Evolutionary conservation across 805 yeast genomes (phyloP), one percentile per base, ranked within the genome.

Genomic region (Zygosaccharomyces bisporus): DNA sequence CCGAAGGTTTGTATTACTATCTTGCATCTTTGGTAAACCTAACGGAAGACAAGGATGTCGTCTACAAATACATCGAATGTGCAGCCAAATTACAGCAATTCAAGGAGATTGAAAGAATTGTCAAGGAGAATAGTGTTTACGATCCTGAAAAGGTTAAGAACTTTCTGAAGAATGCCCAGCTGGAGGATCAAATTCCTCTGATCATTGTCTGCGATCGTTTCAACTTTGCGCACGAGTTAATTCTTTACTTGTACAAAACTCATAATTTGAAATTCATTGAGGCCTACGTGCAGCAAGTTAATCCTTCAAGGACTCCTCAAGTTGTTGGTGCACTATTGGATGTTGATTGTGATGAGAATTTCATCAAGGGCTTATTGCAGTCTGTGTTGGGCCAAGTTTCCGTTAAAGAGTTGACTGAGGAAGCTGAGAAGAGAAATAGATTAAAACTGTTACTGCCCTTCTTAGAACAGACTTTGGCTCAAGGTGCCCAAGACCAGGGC

Each of bases 61-160:
- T 93, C 20, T 83, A 87, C 75, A 93, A 95, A 71, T 93, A 91
- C 70, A 89, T 93, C 56, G 95, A 89, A 68, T 80, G 95, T 48
- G 97, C 98, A 51, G 86, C 96, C 32, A 81, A 79, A 61, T 75
- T 88, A 63, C 90, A 90, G 49, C 98, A 93, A 72, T 75, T 76
- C 64, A 85, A 86, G 60, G 99, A 93, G 71, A 88, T 93, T 60
- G 99, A 93, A 73, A 81, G 99, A 67, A 80, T 93, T 50, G 96
- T 89, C 41, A 83, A 93, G 67, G 96, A 89, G 63, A 93, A 93
- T 74, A 86, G 80, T 54, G 91, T 88, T 47, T 93, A 91, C 69
- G 91, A 89, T 63, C 95, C 98, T 47, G 99, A 93, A 67, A 90
- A 90, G 70, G 98, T 93, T 48, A 93, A 93, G 75, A 93, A 93